These are phyloP conservation scores for Thalassiosira mediterranea DNA, from an alignment of 352 stramenopile species.

Conservation along the genomic window DNA sequence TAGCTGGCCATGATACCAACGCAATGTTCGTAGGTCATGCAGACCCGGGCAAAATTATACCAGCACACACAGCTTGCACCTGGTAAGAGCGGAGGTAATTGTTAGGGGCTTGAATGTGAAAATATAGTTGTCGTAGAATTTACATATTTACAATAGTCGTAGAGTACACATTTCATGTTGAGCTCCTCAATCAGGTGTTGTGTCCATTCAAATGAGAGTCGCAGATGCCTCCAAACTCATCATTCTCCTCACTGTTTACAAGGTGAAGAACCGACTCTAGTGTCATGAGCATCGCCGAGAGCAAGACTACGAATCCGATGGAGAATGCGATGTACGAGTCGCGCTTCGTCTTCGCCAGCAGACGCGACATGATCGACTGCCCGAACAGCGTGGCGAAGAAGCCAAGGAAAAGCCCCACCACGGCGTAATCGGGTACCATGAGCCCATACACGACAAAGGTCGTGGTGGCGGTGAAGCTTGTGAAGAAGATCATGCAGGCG, in stretches of 20 bases:
- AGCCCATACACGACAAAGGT: conserved; percentile 94
- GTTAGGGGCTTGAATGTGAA: too few species aligned
- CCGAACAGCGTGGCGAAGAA: conserved; percentile 90
- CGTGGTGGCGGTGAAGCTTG: conserved; percentile 92
- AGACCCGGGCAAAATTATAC: too few species aligned
- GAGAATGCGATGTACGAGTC: conserved; percentile 86
- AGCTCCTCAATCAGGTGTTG: conserved; percentile 32
- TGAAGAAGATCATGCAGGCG: conserved; percentile 90
- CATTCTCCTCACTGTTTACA: conserved; percentile 15
- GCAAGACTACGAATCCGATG: conserved; percentile 84
- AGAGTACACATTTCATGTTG: too few species aligned
- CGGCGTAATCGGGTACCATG: conserved; percentile 89
- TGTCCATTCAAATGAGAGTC: conserved; percentile 20
- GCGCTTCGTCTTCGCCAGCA: conserved; percentile 89
- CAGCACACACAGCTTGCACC: too few species aligned
- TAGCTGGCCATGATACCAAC: too few species aligned
- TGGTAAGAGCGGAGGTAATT: too few species aligned
- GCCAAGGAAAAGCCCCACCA: conserved; percentile 90
- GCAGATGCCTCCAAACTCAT: conserved; percentile 38
- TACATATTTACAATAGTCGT: conserved; percentile 14
- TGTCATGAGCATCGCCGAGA: conserved; percentile 86
- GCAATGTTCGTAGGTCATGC: too few species aligned
- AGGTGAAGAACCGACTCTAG: conserved; percentile 42
- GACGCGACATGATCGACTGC: conserved; percentile 87
- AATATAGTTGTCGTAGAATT: too few species aligned